These are phyloP conservation scores for Scytalidium lignicola DNA, from an alignment of 2,329 filamentous ascomycete genomes.

Conservation along the genomic window DNA sequence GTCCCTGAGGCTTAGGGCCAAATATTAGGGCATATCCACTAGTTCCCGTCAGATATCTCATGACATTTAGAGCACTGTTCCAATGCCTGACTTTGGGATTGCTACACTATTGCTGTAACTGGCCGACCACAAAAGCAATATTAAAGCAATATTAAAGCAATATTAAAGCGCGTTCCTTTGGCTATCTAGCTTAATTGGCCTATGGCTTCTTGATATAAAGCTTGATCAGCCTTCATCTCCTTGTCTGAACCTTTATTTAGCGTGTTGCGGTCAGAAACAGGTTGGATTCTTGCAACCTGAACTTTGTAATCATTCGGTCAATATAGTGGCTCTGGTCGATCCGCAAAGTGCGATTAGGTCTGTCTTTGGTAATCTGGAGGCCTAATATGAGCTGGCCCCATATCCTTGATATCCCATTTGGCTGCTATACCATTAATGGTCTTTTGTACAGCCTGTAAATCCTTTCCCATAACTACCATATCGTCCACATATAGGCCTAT, in stretches of 20 bases:
- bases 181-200: too few species aligned
- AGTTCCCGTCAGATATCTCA: too few species aligned
- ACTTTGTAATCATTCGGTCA: neutral
- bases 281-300: neutral
- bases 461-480: neutral
- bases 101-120: too few species aligned
- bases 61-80: too few species aligned
- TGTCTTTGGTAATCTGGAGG: neutral
- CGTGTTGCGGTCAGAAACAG: neutral
- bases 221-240: neutral
- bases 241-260: neutral
- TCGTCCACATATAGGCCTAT: constrained; percentile 5
- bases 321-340: constrained; percentile 1
- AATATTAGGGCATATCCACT: too few species aligned
- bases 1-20: too few species aligned
- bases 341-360: neutral
- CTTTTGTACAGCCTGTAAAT: neutral
- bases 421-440: neutral
- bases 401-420: constrained; percentile 4
- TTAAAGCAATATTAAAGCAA: too few species aligned
- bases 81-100: too few species aligned
- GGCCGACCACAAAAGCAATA: too few species aligned
- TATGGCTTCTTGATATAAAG: neutral
- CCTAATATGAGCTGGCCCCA: constrained; percentile 4
- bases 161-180: too few species aligned